These are phyloP conservation scores for Aplosporella prunicola DNA, from an alignment of 2,329 filamentous ascomycete species.

Conservation along the genomic window DNA sequence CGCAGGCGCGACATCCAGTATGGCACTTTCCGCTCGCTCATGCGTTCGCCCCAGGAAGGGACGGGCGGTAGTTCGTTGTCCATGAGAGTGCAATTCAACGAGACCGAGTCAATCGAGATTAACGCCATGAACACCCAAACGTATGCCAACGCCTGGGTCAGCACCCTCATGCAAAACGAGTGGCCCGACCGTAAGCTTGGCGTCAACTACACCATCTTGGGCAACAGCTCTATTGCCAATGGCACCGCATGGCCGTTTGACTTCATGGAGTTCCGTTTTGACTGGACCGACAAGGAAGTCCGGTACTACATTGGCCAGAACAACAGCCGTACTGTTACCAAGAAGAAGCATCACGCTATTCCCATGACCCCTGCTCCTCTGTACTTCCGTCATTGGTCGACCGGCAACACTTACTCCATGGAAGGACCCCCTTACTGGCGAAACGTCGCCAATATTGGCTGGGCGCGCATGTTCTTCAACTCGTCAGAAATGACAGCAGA, in stretches of 20 bases:
- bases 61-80: constrained; percentile 35
- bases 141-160: constrained; percentile 28
- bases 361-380: constrained; percentile 35
- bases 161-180: constrained; percentile 30
- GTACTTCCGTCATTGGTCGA: constrained; percentile 41
- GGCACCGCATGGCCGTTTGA: constrained; percentile 32
- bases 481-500: constrained; percentile 32
- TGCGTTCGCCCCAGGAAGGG: constrained; percentile 31
- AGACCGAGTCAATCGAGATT: constrained; percentile 33
- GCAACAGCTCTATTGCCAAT: constrained; percentile 18
- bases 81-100: constrained; percentile 39
- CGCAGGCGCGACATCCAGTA: constrained; percentile 38
- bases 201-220: constrained; percentile 34
- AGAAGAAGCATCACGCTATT: constrained; percentile 24
- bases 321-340: constrained; percentile 25
- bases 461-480: constrained; percentile 43
- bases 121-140: constrained; percentile 39
- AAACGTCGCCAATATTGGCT: constrained; percentile 36
- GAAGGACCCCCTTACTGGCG: constrained; percentile 34
- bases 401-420: constrained; percentile 36
- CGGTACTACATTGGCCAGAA: constrained; percentile 35
- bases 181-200: constrained; percentile 29
- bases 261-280: constrained; percentile 38
- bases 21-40: constrained; percentile 37
- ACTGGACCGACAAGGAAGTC: constrained; percentile 37